These are phyloP conservation scores for Pinus tabuliformis DNA, from an alignment of 75 land plant species.

Conservation along the genomic window DNA sequence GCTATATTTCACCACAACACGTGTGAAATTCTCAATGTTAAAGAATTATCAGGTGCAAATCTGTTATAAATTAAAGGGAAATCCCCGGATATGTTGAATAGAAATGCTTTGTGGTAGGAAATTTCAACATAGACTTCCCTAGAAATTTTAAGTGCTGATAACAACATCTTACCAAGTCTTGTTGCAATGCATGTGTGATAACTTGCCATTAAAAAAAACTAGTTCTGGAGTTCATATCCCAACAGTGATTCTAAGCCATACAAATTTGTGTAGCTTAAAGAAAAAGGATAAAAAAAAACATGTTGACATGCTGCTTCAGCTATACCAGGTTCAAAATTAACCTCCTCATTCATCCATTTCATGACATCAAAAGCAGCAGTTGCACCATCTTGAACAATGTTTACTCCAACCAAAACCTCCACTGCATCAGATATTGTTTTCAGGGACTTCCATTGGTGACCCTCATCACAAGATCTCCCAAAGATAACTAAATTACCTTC, in stretches of 20 bases:
- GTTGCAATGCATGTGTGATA: constrained; percentile 49
- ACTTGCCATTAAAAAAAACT: constrained; percentile 37
- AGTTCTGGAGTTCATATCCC: constrained; percentile 31
- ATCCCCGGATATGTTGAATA: constrained; percentile 49
- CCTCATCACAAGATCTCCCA: constrained; percentile 36
- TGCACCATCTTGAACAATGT: constrained; percentile 18
- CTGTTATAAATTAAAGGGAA: too few species aligned
- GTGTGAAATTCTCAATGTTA: too few species aligned
- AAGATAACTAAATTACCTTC: constrained; percentile 17
- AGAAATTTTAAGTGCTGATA: constrained; percentile 80
- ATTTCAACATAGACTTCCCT: constrained; percentile 84
- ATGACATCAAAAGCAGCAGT: constrained; percentile 38
- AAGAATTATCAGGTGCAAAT: too few species aligned
- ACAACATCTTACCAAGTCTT: constrained; percentile 23
- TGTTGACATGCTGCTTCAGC: constrained; percentile 14
- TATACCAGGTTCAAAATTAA: constrained; percentile 17
- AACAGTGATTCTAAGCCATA: constrained; percentile 22
- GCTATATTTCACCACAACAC: too few species aligned
- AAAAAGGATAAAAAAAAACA: constrained; percentile 13
- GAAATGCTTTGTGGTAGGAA: constrained; percentile 73
- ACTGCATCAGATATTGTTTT: constrained; percentile 49
- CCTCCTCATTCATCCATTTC: constrained; percentile 42
- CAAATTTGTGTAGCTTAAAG: constrained; percentile 12
- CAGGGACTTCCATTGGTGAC: constrained; percentile 55
- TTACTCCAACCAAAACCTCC: constrained; percentile 45